Evolutionary conservation across 768 basidiomycete species (phyloP).

Genomic region (Boletus patriciae): DNA sequence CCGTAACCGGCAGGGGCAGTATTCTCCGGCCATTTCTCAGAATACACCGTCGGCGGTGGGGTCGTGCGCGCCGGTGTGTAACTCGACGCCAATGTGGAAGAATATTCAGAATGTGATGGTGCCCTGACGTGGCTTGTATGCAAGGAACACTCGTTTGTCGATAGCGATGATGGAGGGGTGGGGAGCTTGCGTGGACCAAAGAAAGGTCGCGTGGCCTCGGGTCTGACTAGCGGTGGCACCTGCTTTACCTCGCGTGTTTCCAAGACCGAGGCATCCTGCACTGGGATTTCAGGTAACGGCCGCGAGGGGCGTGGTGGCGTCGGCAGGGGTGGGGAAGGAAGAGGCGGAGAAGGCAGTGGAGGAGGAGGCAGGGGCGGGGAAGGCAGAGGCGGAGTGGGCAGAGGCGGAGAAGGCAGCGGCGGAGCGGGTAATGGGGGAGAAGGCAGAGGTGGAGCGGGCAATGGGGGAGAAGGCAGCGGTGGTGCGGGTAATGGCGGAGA

Average conservation of each 20-base stretch:
- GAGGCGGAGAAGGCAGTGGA: constrained; percentile 24
- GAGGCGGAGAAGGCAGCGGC: neutral
- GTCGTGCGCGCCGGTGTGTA: constrained; percentile 31
- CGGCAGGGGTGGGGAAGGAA: constrained; percentile 28
- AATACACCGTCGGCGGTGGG: constrained; percentile 30
- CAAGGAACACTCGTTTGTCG: constrained; percentile 25
- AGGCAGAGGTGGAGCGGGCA: constrained; percentile 18
- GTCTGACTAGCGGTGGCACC: constrained; percentile 10
- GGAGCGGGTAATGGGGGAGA: constrained; percentile 9
- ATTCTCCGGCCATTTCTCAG: constrained; percentile 33
- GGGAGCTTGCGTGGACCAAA: constrained; percentile 33
- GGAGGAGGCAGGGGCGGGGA: constrained; percentile 13
- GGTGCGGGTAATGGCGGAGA: constrained; percentile 24
- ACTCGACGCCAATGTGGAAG: constrained; percentile 28
- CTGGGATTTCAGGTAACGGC: constrained; percentile 31
- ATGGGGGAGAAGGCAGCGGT: constrained; percentile 10
- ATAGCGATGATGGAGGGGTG: constrained; percentile 30
- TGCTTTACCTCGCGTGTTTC: constrained; percentile 23
- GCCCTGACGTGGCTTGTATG: constrained; percentile 16
- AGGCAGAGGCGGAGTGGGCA: constrained; percentile 17
- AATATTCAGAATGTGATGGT: constrained; percentile 23
- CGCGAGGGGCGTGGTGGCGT: constrained; percentile 30
- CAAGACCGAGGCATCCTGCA: constrained; percentile 13
- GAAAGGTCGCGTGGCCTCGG: constrained; percentile 21
- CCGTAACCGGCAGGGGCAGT: constrained; percentile 25